Base-by-base conservation (phyloP, 257 asterid genomes). In the Lycium ferocissimum region DNA sequence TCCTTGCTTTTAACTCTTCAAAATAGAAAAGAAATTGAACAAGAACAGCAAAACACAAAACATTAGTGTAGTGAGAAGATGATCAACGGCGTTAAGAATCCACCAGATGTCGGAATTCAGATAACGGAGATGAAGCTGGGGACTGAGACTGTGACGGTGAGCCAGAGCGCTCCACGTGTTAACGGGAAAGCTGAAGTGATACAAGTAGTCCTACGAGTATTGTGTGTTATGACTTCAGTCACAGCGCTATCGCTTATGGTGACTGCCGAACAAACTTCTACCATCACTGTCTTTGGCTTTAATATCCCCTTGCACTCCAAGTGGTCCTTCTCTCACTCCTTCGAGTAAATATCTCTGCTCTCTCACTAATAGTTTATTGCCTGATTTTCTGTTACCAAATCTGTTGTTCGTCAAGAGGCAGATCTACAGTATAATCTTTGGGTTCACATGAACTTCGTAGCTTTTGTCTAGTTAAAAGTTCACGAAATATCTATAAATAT, bases 321-420 rank as follows among this genome's bases (percentile, higher is more conserved):
- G 66, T 95, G 99, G 99, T 92, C 98, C 63, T 94, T 93, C 84
- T 89, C 99, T 22, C 91, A 92, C 70, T 93, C 99, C 20, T 94
- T 95, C 85, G 90, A 85, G 99, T 95, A 89, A 90, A 90, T 86
- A 26, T 1, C 71, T 15, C 3, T 18, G 45, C 7, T 11, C 45
- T 54, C 18, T 26, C 35, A 54, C 22, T 47, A 56, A 7, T 38
- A 11, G 38, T 65, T 35, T 11, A 17, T 15, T 2, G 57, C 20
- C 8, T 0, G 6, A 11, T 15, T 59, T 71, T 58, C 6, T 40
- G 13, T 65, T 26, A 37, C 7, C 14, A 4, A 15, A 2, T 11
- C 2, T 62, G 51, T 47, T 26, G 33, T 26, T 26, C 45, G 4
- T 1, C 45, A 3, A 2, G 45, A 40, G 45, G 45, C 45, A 6